Percentiles rank a stretch among this genome's conserved stretches.
Evolutionary conservation across 495 filamentous ascomycete genomes (phyloP).

Genomic region (Bacidia gigantensis): DNA sequence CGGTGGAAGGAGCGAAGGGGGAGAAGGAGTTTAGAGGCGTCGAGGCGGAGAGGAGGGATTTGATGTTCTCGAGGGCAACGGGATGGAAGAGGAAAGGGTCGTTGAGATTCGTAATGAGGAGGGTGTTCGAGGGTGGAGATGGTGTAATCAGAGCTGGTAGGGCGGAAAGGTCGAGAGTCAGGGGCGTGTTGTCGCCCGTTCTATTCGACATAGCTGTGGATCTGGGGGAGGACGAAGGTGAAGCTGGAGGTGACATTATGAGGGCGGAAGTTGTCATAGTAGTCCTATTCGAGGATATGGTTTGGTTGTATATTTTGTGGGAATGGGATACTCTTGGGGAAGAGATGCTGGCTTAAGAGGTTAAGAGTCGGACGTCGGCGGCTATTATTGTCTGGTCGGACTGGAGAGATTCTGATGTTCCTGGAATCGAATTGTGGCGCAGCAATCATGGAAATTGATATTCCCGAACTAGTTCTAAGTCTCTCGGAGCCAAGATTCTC

Average conservation of each 20-base stretch:
- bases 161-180: conserved; percentile 69
- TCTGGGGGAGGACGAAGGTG: conserved; percentile 13
- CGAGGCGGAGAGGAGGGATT: conserved; percentile 48
- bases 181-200: conserved; percentile 30
- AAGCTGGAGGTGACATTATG: conserved; percentile 11
- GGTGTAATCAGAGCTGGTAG: conserved; percentile 69
- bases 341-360: neutral
- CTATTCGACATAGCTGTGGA: neutral
- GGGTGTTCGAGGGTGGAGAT: conserved; percentile 77
- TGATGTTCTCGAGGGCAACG: conserved; percentile 60
- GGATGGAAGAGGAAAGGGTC: conserved; percentile 67
- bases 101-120: conserved; percentile 83
- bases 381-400: neutral
- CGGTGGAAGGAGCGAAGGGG: conserved; percentile 86
- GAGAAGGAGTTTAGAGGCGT: conserved; percentile 76
- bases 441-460: neutral
- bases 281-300: neutral
- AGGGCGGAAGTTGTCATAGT: neutral
- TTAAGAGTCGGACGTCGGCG: neutral
- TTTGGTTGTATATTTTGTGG: neutral
- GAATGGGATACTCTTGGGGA: neutral
- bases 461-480: neutral
- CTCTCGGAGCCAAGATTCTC: neutral
- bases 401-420: neutral
- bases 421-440: neutral